Evolutionary conservation across 805 yeast genomes (phyloP), one percentile per base, ranked within the genome.

Genomic region (Schwanniomyces vanrijiae): DNA sequence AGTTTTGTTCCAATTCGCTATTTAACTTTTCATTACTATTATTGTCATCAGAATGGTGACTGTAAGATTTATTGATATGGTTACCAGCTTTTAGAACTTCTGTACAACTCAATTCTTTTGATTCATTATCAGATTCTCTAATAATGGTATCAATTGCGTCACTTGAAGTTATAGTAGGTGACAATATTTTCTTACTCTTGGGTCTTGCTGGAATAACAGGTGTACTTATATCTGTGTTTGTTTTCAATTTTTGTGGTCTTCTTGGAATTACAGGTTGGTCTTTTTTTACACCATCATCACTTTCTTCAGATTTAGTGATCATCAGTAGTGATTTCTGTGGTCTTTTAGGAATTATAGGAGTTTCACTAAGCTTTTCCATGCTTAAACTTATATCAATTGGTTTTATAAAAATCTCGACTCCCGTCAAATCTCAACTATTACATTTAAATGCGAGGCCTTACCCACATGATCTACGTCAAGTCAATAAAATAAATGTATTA

Each of bases 181-280:
- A 10, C 6, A 8, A 9, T 3, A n/a, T 9, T 24, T 43, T 37
- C n/a, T 42, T 16, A 20, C n/a, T 25, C 5, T 18, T 37, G 16
- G 55, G 54, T 43, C 53, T 51, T 38, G 24, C 38, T 19, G 56
- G 56, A 28, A 52, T 40, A 24, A 25, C 33, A 19, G 57, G 57
- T 21, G 41, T 28, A 13, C 20, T 31, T 14, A 25, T 14, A 8
- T 31, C 35, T 31, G 35, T 14, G 20, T 31, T 31, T 31, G 35
- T 14, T 14, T 31, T 31, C 16, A 11, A 31, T 31, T 16, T 31
- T 16, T 31, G 25, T 20, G 39, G 39, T 20, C 39, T 2, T 37
- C 25, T 37, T 8, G 39, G 39, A 20, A 37, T n/a, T 10, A 19
- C 9, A 20, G 39, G 39, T 20, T 37, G 39, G 6, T 37, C 25